Evolutionary conservation across 176 grass and related monocot genomes (phyloP).

Genomic region (Rhipidocladum racemiflorum): DNA sequence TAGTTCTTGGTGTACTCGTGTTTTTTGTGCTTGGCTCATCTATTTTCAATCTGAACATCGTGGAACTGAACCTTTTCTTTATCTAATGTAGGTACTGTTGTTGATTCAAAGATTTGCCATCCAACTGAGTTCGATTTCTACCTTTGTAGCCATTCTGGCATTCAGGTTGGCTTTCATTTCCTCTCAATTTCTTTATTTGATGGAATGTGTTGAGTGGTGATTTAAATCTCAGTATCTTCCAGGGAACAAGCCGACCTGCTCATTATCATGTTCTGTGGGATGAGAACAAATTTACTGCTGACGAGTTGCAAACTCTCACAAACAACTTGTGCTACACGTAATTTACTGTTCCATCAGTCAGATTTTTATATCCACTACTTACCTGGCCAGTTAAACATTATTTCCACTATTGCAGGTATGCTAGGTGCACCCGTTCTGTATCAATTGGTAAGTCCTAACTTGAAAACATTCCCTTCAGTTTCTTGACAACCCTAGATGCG

Average conservation of each 20-base stretch:
- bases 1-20: constrained; percentile 27
- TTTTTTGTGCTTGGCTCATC: background rate
- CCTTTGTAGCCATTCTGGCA: constrained; percentile 94
- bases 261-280: constrained; percentile 99
- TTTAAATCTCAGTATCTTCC: background rate
- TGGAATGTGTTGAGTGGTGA: constrained; percentile 20
- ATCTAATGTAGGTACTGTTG: constrained; percentile 68
- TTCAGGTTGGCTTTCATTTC: constrained; percentile 53
- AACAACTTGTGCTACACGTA: constrained; percentile 99
- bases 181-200: constrained; percentile 3
- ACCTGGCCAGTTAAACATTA: background rate
- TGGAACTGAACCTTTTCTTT: background rate
- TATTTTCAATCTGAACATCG: background rate
- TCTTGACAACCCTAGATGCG: background rate
- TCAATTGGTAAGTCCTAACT: constrained; percentile 66
- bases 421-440: constrained; percentile 83
- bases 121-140: constrained; percentile 99
- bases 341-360: background rate
- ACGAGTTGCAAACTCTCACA: constrained; percentile 80
- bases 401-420: constrained; percentile 55
- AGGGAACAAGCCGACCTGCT: constrained; percentile 93
- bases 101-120: constrained; percentile 97
- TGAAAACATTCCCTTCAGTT: background rate
- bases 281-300: constrained; percentile 97
- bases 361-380: background rate